Conservation (phyloP, 1,139 yeast species). For the Saccharomyces pastorianus region DNA sequence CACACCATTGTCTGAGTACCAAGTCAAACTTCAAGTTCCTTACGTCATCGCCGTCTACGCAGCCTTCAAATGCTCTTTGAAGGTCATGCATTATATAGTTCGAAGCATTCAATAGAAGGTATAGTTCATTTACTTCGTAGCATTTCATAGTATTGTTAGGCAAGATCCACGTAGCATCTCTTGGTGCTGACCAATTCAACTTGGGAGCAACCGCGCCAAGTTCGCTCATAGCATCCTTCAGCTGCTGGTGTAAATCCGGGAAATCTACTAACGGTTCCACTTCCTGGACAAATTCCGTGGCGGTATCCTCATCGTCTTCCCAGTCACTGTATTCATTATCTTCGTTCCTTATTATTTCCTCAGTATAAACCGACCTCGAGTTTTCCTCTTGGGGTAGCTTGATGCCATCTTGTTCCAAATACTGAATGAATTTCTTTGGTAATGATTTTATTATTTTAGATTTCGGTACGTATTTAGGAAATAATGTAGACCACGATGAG, state of each 20-base stretch:
- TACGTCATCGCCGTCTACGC: slow-evolving; percentile 19
- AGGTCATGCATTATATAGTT: slow-evolving; percentile 83
- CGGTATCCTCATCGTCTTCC: slow-evolving; percentile 44
- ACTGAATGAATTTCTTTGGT: slow-evolving; percentile 60
- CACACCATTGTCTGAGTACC: slow-evolving; percentile 71
- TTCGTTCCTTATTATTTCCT: slow-evolving; percentile 38
- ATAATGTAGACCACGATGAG: slow-evolving; percentile 62
- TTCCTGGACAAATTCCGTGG: slow-evolving; percentile 20
- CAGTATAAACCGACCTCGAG: slow-evolving; percentile 30
- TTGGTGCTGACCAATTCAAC: slow-evolving; percentile 94
- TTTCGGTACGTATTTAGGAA: slow-evolving; percentile 43
- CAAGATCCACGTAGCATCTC: slow-evolving; percentile 88
- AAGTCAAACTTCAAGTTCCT: slow-evolving; percentile 43
- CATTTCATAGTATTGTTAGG: slow-evolving; percentile 72
- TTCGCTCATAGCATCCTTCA: slow-evolving; percentile 38
- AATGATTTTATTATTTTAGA: slow-evolving; percentile 54
- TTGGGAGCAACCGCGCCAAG: slow-evolving; percentile 73
- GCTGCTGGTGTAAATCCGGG: slow-evolving; percentile 46
- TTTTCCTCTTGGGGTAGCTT: slow-evolving; percentile 43
- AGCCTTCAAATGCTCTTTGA: slow-evolving; percentile 55
- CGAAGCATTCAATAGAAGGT: slow-evolving; percentile 76
- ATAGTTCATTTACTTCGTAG: slow-evolving; percentile 60
- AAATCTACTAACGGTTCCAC: slow-evolving; percentile 46
- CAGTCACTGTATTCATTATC: slow-evolving; percentile 68
- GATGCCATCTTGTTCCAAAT: slow-evolving; percentile 71